Evolutionary conservation across 345 rosid species (phyloP), one percentile per base, ranked within the genome.

Genomic region (Lagerstroemia speciosa): DNA sequence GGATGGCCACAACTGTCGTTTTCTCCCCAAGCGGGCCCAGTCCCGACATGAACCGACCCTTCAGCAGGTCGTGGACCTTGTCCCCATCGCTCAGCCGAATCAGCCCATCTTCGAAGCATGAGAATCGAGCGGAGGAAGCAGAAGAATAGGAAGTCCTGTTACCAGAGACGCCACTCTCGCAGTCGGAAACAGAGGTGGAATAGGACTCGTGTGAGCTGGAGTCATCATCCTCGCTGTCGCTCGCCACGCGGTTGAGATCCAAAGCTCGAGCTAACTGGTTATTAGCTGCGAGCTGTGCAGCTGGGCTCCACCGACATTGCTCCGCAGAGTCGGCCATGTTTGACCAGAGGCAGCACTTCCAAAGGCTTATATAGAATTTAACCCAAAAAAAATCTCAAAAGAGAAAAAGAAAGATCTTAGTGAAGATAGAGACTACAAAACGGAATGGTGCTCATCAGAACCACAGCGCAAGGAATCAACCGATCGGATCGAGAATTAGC

Each of bases 91-190:
- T 63, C 53, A 90, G 62, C 32, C 74, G 79, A 19, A 81, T 32
- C 63, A 87, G 67, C 17, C 83, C 83, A 2, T 67, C 67, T 2
- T 45, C 67, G 0, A 72, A 67, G 67, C 66, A 46, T 0, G 73
- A 68, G 31, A 64, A 19, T 2, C 17, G 74, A 66, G 41, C 41
- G 41, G 41, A 10, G 41, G 46, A 9, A 2, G 71, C 17, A 20
- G 29, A 27, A 45, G 46, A 66, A 6, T 3, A 31, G 32, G 29
- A 17, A 3, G 76, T 57, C 6, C 52, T 16, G 30, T 40, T 40
- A 29, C 74, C 78, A 1, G 83, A 80, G 71, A 68, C 41, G 8
- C 69, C 37, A 70, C 93, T 90, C 73, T 84, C 95, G 62, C 87
- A 69, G 72, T 88, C 90, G 0, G 90, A 88, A 29, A 82, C 38